Evolutionary conservation across 345 rosid genomes (phyloP), one percentile per base, ranked within the genome.

Genomic region (Bruguiera parviflora): DNA sequence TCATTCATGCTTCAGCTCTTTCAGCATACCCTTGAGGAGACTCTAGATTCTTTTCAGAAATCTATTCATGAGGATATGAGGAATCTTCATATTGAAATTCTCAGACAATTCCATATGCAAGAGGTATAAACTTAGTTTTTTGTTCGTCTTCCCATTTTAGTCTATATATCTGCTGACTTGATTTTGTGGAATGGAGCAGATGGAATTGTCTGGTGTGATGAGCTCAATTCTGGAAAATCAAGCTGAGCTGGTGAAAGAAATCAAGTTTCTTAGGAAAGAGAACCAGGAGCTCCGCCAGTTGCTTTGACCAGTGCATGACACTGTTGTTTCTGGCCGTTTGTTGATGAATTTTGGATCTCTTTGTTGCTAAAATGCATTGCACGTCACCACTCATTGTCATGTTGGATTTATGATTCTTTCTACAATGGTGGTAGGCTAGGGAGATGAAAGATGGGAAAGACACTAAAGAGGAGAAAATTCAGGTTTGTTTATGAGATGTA

Each of bases 51-150:
- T 5, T 90, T 89, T 69, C 92, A 87, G 86, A 89, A 88, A 78
- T 96, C 99, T 37, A 82, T 84, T 69, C 97, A 92, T 31, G 96
- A 82, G 68, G 98, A 92, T 60, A 81, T 87, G 87, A 87, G 99
- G 83, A 96, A 92, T 85, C 81, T 92, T 32, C 98, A 90, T 81
- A 89, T 92, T 20, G 99, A 96, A 80, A 81, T 96, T 60, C 84
- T 92, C 24, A 80, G 98, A 79, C 98, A 96, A 73, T 96, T 89
- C 71, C 99, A 96, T 71, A 82, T 92, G 90, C 98, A 90, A 71
- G 92, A 90, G 95, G 99, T 89, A 82, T 29, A 49, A 6, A 43
- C 46, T 9, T 63, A 29, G 11, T 49, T 29, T 43, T 27, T 27
- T 19, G 35, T 32, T 70, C 29, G 1, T 5, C 66, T 27, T 67